Conservation (phyloP, 768 basidiomycete genomes). For the Russula lepida region DNA sequence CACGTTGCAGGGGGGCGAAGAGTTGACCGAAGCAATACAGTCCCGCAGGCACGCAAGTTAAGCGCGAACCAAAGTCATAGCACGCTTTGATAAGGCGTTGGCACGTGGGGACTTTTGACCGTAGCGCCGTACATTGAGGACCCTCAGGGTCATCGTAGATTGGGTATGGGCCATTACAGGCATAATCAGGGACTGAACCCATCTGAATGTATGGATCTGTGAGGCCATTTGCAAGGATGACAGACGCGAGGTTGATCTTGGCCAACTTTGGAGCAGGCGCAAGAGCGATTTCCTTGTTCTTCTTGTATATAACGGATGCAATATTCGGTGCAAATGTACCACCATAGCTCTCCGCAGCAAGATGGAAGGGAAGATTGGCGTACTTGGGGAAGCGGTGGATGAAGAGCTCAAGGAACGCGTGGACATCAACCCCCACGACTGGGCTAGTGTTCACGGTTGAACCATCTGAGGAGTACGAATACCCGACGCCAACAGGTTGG, state of each 20-base stretch:
- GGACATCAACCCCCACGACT: slow-evolving; percentile 84
- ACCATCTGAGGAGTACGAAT: slow-evolving; percentile 72
- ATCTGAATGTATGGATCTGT: slow-evolving; percentile 81
- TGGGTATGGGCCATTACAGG: slow-evolving; percentile 74
- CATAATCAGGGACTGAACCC: slow-evolving; percentile 72
- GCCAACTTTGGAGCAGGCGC: slow-evolving; percentile 42
- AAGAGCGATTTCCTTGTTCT: slow-evolving; percentile 54
- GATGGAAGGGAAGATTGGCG: slow-evolving; percentile 58
- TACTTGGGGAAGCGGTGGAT: slow-evolving; percentile 70
- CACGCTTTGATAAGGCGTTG: slow-evolving; percentile 44
- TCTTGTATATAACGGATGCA: slow-evolving; percentile 69
- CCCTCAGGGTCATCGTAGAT: slow-evolving; percentile 55
- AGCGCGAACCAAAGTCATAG: slow-evolving; percentile 37
- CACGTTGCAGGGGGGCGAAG: slow-evolving; percentile 61
- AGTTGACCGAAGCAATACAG: slow-evolving; percentile 77
- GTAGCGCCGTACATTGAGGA: slow-evolving; percentile 38
- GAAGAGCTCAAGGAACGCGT: slow-evolving; percentile 78
- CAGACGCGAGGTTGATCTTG: slow-evolving; percentile 70
- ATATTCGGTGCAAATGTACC: slow-evolving; percentile 78
- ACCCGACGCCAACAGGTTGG: slow-evolving; percentile 85
- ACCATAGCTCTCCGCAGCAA: slow-evolving; percentile 74
- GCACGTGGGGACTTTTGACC: slow-evolving; percentile 43
- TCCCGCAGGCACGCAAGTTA: slow-evolving; percentile 47
- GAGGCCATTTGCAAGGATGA: slow-evolving; percentile 83
- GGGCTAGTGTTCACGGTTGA: slow-evolving; percentile 72